Base-by-base conservation (phyloP, 2,329 filamentous ascomycete species). In the Epicoccum sorghinum region DNA sequence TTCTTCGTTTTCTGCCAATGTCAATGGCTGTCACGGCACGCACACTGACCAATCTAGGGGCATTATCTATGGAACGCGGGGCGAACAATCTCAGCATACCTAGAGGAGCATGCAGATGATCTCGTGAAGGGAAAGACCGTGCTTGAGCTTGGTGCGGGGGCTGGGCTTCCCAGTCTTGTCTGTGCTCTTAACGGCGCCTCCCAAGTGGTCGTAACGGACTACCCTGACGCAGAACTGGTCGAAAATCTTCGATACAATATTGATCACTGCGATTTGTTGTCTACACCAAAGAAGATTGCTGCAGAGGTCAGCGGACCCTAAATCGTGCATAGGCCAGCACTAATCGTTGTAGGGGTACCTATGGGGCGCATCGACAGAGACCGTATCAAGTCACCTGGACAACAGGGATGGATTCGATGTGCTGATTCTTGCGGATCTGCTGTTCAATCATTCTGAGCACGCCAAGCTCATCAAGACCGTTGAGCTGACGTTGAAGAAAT, bases 381-480 rank as follows among this genome's bases (percentile, higher is more conserved):
- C 80, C 3, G 71, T 96, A 23, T 78, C 88, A 10, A 78, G 78
- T 5, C 80, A 86, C 58, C 75, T 93, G 1, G 76, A 79, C n/a
- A 54, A 71, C 2, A 58, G 61, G 13, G 64, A 64, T 7, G 79
- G 78, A 0, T 97, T 96, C 69, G 91, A 97, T 71, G 80, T 96
- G 4, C 74, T 97, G 24, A 88, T 98, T 52, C 82, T 97, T 38
- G 92, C 93, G 3, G 93, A 97, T 73, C 82, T 97, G 44, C 82
- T 97, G 3, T 98, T 97, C 78, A 90, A 95, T 56, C 92, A 97
- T 72, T 89, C 87, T 4, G 92, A 96, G 78, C 93, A 97, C 69
- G 79, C 77, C 2, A 91, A 90, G 67, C 80, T 97, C 56, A 80
- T 96, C 60, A 82, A 83, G 60, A 91, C 89, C 4, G 84, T 97